Conservation (phyloP, 2,329 filamentous ascomycete genomes). For the Aspergillus nomiae region DNA sequence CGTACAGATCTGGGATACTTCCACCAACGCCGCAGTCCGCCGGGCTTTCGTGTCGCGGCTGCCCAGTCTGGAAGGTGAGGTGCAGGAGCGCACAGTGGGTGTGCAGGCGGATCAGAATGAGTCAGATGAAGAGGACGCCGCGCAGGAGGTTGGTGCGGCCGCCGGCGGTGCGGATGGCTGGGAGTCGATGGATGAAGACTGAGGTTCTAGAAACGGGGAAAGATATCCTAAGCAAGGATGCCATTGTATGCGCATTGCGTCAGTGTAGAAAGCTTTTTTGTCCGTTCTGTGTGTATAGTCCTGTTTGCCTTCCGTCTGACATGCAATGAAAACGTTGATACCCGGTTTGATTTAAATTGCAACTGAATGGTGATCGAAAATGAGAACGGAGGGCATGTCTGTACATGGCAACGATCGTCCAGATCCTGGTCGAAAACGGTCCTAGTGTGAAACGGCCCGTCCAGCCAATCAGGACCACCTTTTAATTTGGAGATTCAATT, state of each 20-base stretch:
- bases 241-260: background rate
- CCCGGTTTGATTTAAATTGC: conserved; percentile 10
- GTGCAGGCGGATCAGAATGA: conserved; percentile 67
- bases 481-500: background rate
- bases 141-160: conserved; percentile 51
- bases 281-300: background rate
- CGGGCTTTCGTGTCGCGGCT: conserved; percentile 77
- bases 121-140: conserved; percentile 65
- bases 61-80: conserved; percentile 61
- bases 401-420: background rate
- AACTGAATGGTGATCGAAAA: background rate
- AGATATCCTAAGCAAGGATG: background rate
- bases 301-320: conserved; percentile 1
- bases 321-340: conserved; percentile 25
- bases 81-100: conserved; percentile 75
- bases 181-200: conserved; percentile 60
- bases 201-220: conserved; percentile 1
- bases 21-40: conserved; percentile 85
- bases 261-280: background rate
- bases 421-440: background rate
- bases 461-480: background rate
- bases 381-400: background rate
- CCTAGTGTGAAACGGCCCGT: background rate
- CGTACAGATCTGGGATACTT: conserved; percentile 94
- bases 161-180: conserved; percentile 54